Evolutionary conservation across 2,329 filamentous ascomycete species (phyloP).

Genomic region (Colletotrichum neosansevieriae): DNA sequence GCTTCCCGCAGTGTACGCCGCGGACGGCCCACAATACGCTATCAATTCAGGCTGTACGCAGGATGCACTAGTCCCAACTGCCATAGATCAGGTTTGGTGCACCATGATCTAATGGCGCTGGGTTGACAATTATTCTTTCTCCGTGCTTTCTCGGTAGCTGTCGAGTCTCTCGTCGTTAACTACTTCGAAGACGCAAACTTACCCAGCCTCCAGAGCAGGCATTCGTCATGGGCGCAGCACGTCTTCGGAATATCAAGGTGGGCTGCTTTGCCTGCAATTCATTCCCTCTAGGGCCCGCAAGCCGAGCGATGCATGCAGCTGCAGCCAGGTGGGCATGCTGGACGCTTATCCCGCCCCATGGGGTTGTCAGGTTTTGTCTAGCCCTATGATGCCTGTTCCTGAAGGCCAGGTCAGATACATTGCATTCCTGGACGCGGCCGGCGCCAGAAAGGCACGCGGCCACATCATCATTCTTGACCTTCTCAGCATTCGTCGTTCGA

Average conservation of each 20-base stretch:
- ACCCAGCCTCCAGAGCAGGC: too few species aligned
- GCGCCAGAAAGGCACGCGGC: slow-evolving; percentile 6
- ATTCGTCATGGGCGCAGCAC: too few species aligned
- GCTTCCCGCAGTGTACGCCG: slow-evolving; percentile 18
- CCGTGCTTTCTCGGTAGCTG: too few species aligned
- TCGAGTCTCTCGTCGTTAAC: too few species aligned
- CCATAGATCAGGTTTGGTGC: too few species aligned
- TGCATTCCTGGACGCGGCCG: slow-evolving; percentile 20
- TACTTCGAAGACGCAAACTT: too few species aligned
- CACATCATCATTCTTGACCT: not conserved
- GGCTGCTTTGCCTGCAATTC: slow-evolving; percentile 1
- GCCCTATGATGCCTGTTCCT: slow-evolving; percentile 20
- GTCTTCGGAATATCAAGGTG: too few species aligned
- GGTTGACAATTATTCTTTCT: too few species aligned
- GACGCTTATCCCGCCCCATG: slow-evolving; percentile 19
- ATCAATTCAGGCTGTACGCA: too few species aligned
- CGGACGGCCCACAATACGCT: slow-evolving; percentile 8
- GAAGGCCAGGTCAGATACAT: slow-evolving; percentile 12
- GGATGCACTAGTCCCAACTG: too few species aligned
- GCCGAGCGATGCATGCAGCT: slow-evolving; percentile 31
- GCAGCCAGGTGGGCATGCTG: slow-evolving; percentile 21
- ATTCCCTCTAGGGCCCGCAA: slow-evolving; percentile 13
- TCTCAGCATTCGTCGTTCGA: slow-evolving; percentile 5
- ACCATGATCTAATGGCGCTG: too few species aligned
- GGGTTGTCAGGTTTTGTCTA: slow-evolving; percentile 21